Evolutionary conservation across 2,329 filamentous ascomycete species (phyloP), one percentile per base, ranked within the genome.

Genomic region (Cercospora citrullina): DNA sequence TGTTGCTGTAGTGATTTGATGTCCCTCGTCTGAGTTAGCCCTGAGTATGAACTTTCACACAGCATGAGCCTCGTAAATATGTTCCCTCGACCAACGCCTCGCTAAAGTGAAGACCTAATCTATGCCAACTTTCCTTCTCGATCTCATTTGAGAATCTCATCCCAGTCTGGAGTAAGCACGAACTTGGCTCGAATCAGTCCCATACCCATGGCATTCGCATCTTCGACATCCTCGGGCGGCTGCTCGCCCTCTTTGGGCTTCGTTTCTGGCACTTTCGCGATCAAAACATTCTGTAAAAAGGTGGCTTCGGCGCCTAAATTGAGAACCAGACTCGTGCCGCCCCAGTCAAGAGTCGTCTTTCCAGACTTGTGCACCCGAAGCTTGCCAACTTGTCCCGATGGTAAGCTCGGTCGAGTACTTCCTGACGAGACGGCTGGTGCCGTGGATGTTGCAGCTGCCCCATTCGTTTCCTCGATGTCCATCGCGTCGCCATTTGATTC

Each of bases 131-230:
- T 21, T 63, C 51, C 4, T 8, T 21, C 30, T 28, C 18, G 6
- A 36, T 14, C 14, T 66, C 62, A 69, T 57, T 64, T 71, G 65
- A 84, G 76, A 69, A 89, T 83, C 72, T 84, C 81, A 58, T 81
- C 81, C 85, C 87, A 89, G 75, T 90, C 83, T 14, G 88, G 88
- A 61, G 83, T 85, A 36, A 89, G 84, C 2, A 89, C 86, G 74
- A 89, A 89, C 77, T 89, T 89, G 64, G 86, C 86, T 76, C 85
- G 86, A n/a, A 90, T 81, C 73, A 87, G 84, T 8, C 87, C 88
- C 80, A 90, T 85, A 2, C 84, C 84, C 77, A 84, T 84, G 1
- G 82, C 83, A 14, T 77, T 78, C 18, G 69, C 70, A 23, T 67
- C 66, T 12, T 74, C 69, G 66, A 60, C 69, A 65, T 65, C 60